Evolutionary conservation across 176 grass and related monocot genomes (phyloP), one percentile per base, ranked within the genome.

Genomic region (Oryza officinalis): DNA sequence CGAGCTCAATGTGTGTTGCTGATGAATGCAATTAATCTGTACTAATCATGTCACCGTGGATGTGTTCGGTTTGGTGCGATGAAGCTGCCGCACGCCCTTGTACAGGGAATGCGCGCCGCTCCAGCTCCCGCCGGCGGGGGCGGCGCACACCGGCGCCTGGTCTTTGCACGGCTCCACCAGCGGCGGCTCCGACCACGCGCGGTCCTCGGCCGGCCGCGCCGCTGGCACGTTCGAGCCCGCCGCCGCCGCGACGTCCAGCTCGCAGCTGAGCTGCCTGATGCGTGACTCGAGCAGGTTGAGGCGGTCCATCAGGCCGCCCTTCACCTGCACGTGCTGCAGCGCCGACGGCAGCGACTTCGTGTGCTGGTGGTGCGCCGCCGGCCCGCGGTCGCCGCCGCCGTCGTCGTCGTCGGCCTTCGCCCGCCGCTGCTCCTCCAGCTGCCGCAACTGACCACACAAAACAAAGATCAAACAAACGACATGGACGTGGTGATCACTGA

Each of bases 251-350:
- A 41, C 47, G 47, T 85, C 89, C 10, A 85, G 77, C 71, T 84
- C 82, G 89, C 72, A 72, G 78, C 86, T 85, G 72, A 91, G 72
- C 89, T 91, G 90, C 81, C 47, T 59, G 79, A 92, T 86, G 20
- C 86, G 85, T 0, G 90, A 82, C 86, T 92, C 82, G 3, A 88
- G 90, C 78, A 92, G 72, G 86, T 85, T 78, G 59, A 92, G 90
- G 68, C 82, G 86, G 63, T 88, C 86, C 90, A 86, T 92, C 71
- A 92, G 86, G 32, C 73, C 8, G 77, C 65, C 86, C 60, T 65
- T 45, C 32, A 70, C 33, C 67, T 76, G 72, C 70, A 60, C 71
- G 31, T 87, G 69, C 68, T 75, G 77, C 44, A 91, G 86, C 40
- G 82, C 81, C 86, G 86, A 60, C 0, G 90, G 82, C 78, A 88